Percentiles rank a stretch among this genome's conserved stretches.
Conservation (phyloP, 2,329 filamentous ascomycete genomes). For the Chalaropsis ovoidea region DNA sequence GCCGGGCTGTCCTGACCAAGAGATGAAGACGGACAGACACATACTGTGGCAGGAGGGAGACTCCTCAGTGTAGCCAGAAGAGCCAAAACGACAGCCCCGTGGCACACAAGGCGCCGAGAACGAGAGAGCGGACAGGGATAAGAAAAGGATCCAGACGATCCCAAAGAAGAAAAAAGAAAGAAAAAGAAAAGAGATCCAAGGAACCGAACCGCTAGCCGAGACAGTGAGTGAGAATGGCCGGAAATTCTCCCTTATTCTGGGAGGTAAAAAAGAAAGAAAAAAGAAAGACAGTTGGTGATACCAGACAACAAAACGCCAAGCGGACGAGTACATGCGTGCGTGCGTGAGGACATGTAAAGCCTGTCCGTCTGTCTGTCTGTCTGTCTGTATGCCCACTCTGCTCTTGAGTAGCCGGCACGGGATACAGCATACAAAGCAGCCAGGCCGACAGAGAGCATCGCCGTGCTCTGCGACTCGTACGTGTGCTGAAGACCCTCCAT, state of each 20-base stretch:
- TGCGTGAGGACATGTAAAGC: background rate
- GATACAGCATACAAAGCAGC: background rate
- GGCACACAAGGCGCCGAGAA: too few relatives aligned
- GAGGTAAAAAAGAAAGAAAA: background rate
- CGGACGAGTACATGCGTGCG: background rate
- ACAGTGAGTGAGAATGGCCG: background rate
- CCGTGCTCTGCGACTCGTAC: background rate
- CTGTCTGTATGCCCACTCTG: too few relatives aligned
- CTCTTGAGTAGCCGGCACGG: background rate
- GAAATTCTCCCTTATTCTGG: constrained; percentile 1
- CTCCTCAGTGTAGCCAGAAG: too few relatives aligned
- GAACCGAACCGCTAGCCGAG: background rate
- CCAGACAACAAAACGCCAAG: background rate
- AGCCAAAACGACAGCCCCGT: too few relatives aligned
- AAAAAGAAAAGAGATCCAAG: background rate
- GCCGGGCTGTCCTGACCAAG: background rate
- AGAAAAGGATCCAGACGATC: too few relatives aligned
- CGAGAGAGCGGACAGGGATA: too few relatives aligned
- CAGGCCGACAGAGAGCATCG: background rate
- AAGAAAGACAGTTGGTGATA: background rate
- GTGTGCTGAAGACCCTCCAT: background rate
- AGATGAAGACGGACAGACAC: background rate
- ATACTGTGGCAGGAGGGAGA: too few relatives aligned
- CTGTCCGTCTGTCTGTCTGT: too few relatives aligned
- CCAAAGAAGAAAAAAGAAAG: background rate